Conservation (phyloP, 164 flowering plant species). For the Tinospora cordifolia region DNA sequence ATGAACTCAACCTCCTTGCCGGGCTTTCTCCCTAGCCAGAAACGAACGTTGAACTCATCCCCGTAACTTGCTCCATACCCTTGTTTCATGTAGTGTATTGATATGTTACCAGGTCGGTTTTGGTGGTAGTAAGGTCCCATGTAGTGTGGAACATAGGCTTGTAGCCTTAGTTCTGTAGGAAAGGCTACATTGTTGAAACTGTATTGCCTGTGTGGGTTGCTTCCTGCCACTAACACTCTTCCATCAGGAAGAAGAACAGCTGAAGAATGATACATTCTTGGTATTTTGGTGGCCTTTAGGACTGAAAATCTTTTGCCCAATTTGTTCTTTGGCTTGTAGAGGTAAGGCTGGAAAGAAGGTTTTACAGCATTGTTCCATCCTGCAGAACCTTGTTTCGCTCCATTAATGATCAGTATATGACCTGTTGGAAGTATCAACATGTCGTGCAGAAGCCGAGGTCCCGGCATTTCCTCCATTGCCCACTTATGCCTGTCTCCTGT, state of each 20-base stretch:
- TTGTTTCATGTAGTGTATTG: slow-evolving; percentile 15
- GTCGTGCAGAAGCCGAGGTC: slow-evolving; percentile 45
- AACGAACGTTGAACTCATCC: slow-evolving; percentile 34
- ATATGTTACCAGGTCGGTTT: slow-evolving; percentile 35
- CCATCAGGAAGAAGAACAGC: slow-evolving; percentile 64
- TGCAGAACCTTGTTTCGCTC: slow-evolving; percentile 44
- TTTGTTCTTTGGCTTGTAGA: slow-evolving; percentile 39
- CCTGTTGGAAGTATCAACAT: slow-evolving; percentile 67
- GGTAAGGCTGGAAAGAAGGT: slow-evolving; percentile 42
- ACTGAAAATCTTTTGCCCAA: slow-evolving; percentile 36
- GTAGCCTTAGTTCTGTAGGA: slow-evolving; percentile 61
- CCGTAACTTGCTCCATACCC: slow-evolving; percentile 26
- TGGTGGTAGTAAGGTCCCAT: slow-evolving; percentile 28
- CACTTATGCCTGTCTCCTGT: slow-evolving; percentile 39
- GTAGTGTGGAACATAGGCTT: slow-evolving; percentile 48
- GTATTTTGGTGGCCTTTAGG: slow-evolving; percentile 34
- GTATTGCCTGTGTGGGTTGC: slow-evolving; percentile 53
- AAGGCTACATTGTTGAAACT: slow-evolving; percentile 30
- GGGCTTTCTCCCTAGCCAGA: slow-evolving; percentile 28
- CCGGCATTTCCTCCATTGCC: slow-evolving; percentile 69
- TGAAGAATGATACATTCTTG: slow-evolving; percentile 70
- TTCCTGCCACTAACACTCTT: slow-evolving; percentile 57
- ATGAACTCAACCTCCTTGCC: slow-evolving; percentile 28
- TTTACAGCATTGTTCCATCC: slow-evolving; percentile 45
- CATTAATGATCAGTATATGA: slow-evolving; percentile 51